Conservation (phyloP, 192 early-diverging fungal genomes). For the Helicostylum pulchrum region DNA sequence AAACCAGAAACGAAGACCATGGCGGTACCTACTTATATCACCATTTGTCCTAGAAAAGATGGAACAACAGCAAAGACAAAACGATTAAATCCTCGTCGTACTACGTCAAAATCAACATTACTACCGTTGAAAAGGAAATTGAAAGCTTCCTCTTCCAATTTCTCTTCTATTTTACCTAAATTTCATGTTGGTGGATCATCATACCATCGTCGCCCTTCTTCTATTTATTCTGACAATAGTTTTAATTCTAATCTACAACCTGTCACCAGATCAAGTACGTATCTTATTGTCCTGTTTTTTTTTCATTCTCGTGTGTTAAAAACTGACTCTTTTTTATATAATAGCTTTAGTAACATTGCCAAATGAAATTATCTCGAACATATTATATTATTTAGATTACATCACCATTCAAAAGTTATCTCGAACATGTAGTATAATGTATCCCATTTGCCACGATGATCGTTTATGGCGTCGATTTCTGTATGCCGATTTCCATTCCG, state of each 20-base stretch:
- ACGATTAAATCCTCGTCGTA: constrained; percentile 3
- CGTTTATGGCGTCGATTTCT: constrained; percentile 15
- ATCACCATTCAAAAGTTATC: constrained; percentile 10
- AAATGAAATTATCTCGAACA: constrained; percentile 15
- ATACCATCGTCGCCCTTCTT: constrained; percentile 7
- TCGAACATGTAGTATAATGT: constrained; percentile 3
- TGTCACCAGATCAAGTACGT: neutral
- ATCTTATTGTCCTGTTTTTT: neutral
- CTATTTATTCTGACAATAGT: constrained; percentile 1
- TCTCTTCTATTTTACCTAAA: constrained; percentile 12
- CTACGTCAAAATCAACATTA: neutral
- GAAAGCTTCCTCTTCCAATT: constrained; percentile 4
- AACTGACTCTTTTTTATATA: neutral
- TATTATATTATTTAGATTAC: constrained; percentile 14
- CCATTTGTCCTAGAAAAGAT: constrained; percentile 6
- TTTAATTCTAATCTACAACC: neutral
- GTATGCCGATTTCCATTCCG: constrained; percentile 13
- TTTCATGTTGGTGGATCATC: neutral
- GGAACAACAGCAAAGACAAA: constrained; percentile 4
- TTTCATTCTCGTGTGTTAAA: neutral
- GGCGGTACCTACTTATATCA: constrained; percentile 1
- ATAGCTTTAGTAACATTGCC: constrained; percentile 5
- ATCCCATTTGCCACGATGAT: constrained; percentile 13
- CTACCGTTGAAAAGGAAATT: constrained; percentile 13
- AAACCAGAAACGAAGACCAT: neutral